A percentile compares a stretch with the other conserved stretches of the same genome.
These are phyloP conservation scores for Avena atlantica DNA, from an alignment of 176 grass and related monocot genomes.

Conservation along the genomic window DNA sequence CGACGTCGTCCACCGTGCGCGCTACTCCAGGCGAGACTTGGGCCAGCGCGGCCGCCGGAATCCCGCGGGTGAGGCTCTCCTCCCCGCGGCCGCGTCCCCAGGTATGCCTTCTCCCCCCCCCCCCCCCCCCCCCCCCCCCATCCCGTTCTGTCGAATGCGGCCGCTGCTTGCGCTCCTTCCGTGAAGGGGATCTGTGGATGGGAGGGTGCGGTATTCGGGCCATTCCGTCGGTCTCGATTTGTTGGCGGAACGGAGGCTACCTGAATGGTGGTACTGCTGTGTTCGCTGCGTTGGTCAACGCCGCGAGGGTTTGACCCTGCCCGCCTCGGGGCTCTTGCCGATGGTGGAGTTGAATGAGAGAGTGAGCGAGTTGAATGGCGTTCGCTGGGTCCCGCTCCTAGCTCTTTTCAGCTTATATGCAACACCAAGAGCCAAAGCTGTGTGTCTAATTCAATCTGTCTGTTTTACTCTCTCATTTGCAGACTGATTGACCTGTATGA, in stretches of 20 bases:
- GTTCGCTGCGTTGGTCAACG: conserved; percentile 35
- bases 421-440: neutral
- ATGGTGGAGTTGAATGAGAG: neutral
- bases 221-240: neutral
- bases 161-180: neutral
- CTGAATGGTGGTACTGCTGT: conserved; percentile 32
- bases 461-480: conserved; percentile 32
- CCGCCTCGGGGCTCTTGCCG: neutral
- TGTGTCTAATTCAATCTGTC: conserved; percentile 20
- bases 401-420: conserved; percentile 2
- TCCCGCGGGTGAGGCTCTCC: conserved; percentile 7
- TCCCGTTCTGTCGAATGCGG: conserved; percentile 9
- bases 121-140: neutral
- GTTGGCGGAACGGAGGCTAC: neutral
- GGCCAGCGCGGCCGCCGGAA: neutral
- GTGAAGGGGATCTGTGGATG: neutral
- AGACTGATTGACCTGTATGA: conserved; percentile 39
- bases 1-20: neutral
- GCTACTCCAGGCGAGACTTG: neutral
- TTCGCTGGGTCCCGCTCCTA: neutral
- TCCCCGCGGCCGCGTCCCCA: neutral
- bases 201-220: neutral
- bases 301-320: conserved; percentile 42
- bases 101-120: conserved; percentile 19
- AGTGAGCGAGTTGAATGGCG: neutral